A percentile compares a stretch with the other conserved stretches of the same genome.
phyloP scores from a whole-genome alignment of 495 filamentous ascomycete species.

The Annulohypoxylon bovei region DNA sequence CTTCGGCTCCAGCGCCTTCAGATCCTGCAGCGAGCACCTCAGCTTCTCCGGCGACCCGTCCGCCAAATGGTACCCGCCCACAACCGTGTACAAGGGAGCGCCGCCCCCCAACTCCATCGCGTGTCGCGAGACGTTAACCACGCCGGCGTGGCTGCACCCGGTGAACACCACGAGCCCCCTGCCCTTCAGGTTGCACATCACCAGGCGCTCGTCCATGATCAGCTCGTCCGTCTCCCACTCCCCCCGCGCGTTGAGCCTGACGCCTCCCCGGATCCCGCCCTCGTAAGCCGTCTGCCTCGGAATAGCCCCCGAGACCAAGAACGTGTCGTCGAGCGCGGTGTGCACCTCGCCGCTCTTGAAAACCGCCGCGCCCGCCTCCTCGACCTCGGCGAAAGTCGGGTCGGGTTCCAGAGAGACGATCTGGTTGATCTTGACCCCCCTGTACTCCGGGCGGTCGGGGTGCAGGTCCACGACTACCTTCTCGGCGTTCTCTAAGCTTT shows the following conservation, averaged over 20 bases:
- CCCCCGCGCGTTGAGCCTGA: conserved; percentile 57
- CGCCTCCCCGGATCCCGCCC: conserved; percentile 58
- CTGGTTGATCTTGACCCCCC: conserved; percentile 58
- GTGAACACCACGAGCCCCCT: conserved; percentile 71
- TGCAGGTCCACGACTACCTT: conserved; percentile 63
- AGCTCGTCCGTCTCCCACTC: conserved; percentile 65
- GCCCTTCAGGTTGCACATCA: conserved; percentile 67
- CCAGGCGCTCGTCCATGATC: conserved; percentile 67
- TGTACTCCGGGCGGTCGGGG: conserved; percentile 63
- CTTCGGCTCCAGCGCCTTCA: conserved; percentile 63
- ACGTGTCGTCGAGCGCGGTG: conserved; percentile 64
- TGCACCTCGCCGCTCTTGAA: conserved; percentile 58
- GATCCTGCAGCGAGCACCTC: conserved; percentile 58
- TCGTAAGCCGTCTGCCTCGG: conserved; percentile 66
- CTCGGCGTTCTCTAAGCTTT: conserved; percentile 37
- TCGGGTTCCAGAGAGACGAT: conserved; percentile 66
- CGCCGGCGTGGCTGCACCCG: conserved; percentile 70
- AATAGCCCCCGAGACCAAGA: conserved; percentile 67
- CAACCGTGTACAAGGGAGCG: conserved; percentile 64
- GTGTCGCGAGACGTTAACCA: conserved; percentile 65
- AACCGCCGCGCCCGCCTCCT: conserved; percentile 57
- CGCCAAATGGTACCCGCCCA: conserved; percentile 70
- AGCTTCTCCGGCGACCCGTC: conserved; percentile 57
- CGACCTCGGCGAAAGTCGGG: conserved; percentile 64
- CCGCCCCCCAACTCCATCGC: conserved; percentile 54